Evolutionary conservation across 352 stramenopile species (phyloP).

Genomic region (Globisporangium camurandrum): DNA sequence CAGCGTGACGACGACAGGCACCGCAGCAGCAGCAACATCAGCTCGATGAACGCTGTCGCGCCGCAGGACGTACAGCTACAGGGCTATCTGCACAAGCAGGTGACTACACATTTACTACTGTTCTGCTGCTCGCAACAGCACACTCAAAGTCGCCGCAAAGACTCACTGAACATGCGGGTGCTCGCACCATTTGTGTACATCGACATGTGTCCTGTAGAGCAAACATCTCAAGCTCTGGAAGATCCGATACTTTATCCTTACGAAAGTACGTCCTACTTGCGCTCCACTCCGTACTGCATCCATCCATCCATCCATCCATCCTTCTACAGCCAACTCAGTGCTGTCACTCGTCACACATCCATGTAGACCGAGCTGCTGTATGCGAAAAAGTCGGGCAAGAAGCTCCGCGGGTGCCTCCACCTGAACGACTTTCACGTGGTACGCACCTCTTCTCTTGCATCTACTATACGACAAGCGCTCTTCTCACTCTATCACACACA

Average conservation of each 20-base stretch:
- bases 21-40: no score
- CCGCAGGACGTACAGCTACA: conserved; percentile 54
- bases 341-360: no score
- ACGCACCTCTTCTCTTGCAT: conserved; percentile 8
- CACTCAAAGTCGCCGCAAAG: no score
- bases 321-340: no score
- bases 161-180: no score
- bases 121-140: no score
- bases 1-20: no score
- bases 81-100: conserved; percentile 83
- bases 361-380: conserved; percentile 72
- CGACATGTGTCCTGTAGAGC: no score
- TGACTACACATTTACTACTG: conserved; percentile 1
- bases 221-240: conserved; percentile 84
- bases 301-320: not conserved
- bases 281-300: not conserved
- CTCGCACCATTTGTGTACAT: no score
- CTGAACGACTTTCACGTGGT: conserved; percentile 63
- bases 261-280: conserved; percentile 29
- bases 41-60: conserved; percentile 35
- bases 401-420: conserved; percentile 33
- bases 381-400: conserved; percentile 79
- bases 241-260: conserved; percentile 81
- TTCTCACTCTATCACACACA: not conserved
- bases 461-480: not conserved